These are phyloP conservation scores for Boehmeria nivea DNA, from an alignment of 306 rosid genomes.

Conservation along the genomic window DNA sequence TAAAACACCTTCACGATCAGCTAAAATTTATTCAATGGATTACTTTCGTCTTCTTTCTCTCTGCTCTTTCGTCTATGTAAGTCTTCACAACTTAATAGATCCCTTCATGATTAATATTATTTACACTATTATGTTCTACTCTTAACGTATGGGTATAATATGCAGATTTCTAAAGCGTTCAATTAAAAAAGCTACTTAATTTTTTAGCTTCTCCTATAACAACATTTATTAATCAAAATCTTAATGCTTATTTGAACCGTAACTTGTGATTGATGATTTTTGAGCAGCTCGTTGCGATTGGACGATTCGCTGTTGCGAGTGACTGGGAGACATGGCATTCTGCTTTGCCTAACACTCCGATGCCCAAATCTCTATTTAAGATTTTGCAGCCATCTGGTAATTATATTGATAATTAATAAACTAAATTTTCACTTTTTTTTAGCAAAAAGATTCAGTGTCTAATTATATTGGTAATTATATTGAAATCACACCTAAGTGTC, in stretches of 20 bases:
- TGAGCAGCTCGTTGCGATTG: constrained; percentile 6
- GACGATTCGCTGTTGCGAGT: neutral
- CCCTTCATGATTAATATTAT: neutral
- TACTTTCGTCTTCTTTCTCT: constrained; percentile 1
- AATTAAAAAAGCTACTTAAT: too few relatives aligned
- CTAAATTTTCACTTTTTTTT: neutral
- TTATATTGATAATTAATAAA: neutral
- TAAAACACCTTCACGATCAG: neutral
- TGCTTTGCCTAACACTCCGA: constrained; percentile 10
- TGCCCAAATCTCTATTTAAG: constrained; percentile 10
- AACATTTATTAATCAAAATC: too few relatives aligned
- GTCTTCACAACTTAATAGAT: neutral
- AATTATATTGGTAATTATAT: too few relatives aligned
- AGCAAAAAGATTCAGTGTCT: too few relatives aligned
- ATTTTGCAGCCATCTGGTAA: constrained; percentile 6
- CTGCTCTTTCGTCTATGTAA: constrained; percentile 7
- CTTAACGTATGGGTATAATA: too few relatives aligned
- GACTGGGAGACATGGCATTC: neutral
- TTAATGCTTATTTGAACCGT: neutral
- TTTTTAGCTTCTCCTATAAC: too few relatives aligned
- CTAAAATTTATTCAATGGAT: neutral
- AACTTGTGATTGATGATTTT: neutral
- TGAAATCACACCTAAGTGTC: too few relatives aligned
- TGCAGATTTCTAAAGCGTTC: too few relatives aligned
- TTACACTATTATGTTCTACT: neutral